Evolutionary conservation across 2,329 filamentous ascomycete species (phyloP).

Genomic region (Sporothrix pseudoabietina): DNA sequence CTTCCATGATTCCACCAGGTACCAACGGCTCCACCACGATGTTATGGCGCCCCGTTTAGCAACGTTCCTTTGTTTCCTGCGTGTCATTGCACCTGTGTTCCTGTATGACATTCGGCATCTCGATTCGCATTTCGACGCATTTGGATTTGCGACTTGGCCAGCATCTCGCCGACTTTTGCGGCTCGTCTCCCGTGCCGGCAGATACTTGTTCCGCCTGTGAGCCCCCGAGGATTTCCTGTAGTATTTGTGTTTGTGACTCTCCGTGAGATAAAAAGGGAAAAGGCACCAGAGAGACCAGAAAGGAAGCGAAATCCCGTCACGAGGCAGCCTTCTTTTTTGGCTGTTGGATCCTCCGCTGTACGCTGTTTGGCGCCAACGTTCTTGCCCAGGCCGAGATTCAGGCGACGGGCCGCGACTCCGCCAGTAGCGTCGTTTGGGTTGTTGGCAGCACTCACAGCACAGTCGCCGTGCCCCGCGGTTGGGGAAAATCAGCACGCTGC

Average conservation of each 20-base stretch:
- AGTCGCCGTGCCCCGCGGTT: constrained; percentile 19
- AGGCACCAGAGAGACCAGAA: background rate
- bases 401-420: constrained; percentile 33
- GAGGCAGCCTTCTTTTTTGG: background rate
- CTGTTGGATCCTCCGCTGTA: background rate
- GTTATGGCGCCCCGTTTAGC: background rate
- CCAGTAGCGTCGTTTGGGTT: constrained; percentile 24
- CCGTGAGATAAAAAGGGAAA: background rate
- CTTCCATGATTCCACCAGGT: background rate
- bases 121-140: background rate
- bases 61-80: background rate
- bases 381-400: constrained; percentile 26
- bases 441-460: background rate
- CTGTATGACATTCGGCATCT: background rate
- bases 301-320: constrained; percentile 1
- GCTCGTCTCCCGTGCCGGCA: constrained; percentile 18
- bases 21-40: background rate
- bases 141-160: background rate
- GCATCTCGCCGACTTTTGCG: constrained; percentile 10
- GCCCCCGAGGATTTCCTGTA: background rate
- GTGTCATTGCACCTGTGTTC: background rate
- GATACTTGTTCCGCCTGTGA: constrained; percentile 13
- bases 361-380: background rate
- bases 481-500: background rate
- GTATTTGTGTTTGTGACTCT: background rate